Evolutionary conservation across 164 flowering plant species (phyloP).

Genomic region (Vitis rotundifolia): DNA sequence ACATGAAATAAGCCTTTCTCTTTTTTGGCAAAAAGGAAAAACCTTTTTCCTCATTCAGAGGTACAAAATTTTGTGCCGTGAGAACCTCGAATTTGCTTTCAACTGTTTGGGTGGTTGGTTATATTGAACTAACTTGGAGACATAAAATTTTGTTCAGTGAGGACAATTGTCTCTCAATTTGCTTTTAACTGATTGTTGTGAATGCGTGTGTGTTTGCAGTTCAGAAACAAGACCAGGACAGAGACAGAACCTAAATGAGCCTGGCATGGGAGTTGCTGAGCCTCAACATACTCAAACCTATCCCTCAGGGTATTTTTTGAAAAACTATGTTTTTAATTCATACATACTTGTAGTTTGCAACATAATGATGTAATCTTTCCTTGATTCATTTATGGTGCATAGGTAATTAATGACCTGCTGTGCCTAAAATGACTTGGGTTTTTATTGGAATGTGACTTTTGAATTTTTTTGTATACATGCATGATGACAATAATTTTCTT

Average conservation of each 20-base stretch:
- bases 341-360: not conserved
- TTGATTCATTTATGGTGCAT: not conserved
- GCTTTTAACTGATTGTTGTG: not conserved
- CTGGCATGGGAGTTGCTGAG: constrained; percentile 10
- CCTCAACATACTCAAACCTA: constrained; percentile 15
- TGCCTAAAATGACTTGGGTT: too few relatives aligned
- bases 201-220: constrained; percentile 18
- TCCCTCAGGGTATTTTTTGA: constrained; percentile 20
- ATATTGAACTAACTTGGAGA: too few relatives aligned
- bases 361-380: not conserved
- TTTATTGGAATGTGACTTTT: too few relatives aligned
- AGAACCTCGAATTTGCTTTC: too few relatives aligned
- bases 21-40: too few relatives aligned
- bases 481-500: not conserved
- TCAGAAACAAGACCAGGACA: constrained; percentile 15
- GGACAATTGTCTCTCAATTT: too few relatives aligned
- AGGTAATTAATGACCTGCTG: too few relatives aligned
- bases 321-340: not conserved
- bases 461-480: not conserved
- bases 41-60: too few relatives aligned
- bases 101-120: too few relatives aligned
- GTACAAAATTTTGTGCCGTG: too few relatives aligned
- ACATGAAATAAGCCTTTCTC: too few relatives aligned
- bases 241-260: constrained; percentile 4
- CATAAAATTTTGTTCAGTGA: too few relatives aligned